Evolutionary conservation across 2,329 filamentous ascomycete genomes (phyloP), one percentile per base, ranked within the genome.

Genomic region (Oidium heveae): DNA sequence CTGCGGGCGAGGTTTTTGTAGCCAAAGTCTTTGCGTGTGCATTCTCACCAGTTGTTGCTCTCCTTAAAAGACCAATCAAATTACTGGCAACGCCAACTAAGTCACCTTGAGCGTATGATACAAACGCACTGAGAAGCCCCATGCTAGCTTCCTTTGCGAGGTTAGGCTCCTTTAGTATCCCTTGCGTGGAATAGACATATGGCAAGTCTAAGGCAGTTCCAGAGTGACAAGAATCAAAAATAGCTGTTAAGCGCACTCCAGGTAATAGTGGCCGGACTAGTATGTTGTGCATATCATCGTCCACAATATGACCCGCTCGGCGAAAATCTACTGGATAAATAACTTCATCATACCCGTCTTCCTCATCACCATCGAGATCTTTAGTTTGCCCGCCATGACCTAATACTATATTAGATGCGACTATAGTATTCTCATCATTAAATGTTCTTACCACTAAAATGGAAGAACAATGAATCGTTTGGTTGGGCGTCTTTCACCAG

Each of bases 381-480:
- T 81, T 77, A 1, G 84, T 85, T 66, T 88, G 84, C n/a, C 84
- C 84, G 57, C 84, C 84, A 64, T 88, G 84, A 9, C 84, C 79
- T 80, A 57, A 12, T 16, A 34, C n/a, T 10, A 24, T n/a, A 34
- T 62, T 28, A 58, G 57, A 47, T 32, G 22, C 3, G 20, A 28
- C 24, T 59, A 34, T 34, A 9, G 28, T 28, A 2, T 22, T 24
- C 22, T 8, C n/a, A n/a, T 22, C 16, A 1, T 32, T 49, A 51
- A 24, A 24, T 28, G 8, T n/a, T 65, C 76, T 61, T 69, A 87
- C 84, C 87, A 41, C 88, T 94, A 67, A 94, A 96, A 69, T 96
- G 89, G 71, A 96, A 95, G 70, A 96, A 96, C 7, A 96, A 74
- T 4, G 89, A 94, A 66, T 96, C 89, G 65, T 95, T 94, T 0